phyloP scores from a whole-genome alignment of 2,329 filamentous ascomycete species.

The Microdochium trichocladiopsis region DNA sequence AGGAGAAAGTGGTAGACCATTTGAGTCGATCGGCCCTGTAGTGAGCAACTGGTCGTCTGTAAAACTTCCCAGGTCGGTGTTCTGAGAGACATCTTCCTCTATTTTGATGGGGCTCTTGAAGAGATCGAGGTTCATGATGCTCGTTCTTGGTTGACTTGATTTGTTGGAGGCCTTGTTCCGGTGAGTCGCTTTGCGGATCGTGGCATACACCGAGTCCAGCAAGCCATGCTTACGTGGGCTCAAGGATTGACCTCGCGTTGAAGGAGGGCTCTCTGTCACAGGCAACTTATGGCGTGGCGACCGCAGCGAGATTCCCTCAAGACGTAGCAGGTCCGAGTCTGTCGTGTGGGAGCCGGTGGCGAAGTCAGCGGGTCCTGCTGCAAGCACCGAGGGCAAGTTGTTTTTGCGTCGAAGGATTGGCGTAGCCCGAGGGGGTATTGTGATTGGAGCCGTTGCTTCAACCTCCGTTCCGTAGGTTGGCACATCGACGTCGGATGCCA shows the following conservation, averaged over 20 bases:
- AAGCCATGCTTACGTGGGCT: constrained; percentile 19
- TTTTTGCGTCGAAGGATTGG: constrained; percentile 6
- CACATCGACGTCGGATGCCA: neutral
- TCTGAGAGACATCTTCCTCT: neutral
- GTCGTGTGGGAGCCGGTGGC: constrained; percentile 19
- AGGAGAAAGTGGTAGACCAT: constrained; percentile 19
- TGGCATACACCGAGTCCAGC: constrained; percentile 17
- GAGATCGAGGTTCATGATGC: constrained; percentile 1
- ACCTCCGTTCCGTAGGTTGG: neutral
- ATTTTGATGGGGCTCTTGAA: neutral
- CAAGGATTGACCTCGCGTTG: constrained; percentile 13
- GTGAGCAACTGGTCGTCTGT: constrained; percentile 1
- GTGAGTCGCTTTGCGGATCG: constrained; percentile 15
- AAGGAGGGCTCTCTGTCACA: constrained; percentile 14
- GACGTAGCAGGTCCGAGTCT: constrained; percentile 37
- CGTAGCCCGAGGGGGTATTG: constrained; percentile 8
- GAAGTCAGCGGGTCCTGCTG: constrained; percentile 11
- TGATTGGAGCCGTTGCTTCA: constrained; percentile 3
- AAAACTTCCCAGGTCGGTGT: neutral
- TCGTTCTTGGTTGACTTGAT: neutral
- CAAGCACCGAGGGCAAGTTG: neutral
- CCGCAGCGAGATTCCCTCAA: constrained; percentile 39
- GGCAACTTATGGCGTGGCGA: constrained; percentile 15
- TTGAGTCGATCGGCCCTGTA: constrained; percentile 11
- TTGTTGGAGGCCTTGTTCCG: constrained; percentile 5